Percentiles rank a stretch among this genome's conserved stretches.
These are phyloP conservation scores for Neurospora hispaniola DNA, from an alignment of 495 filamentous ascomycete genomes.

Conservation along the genomic window DNA sequence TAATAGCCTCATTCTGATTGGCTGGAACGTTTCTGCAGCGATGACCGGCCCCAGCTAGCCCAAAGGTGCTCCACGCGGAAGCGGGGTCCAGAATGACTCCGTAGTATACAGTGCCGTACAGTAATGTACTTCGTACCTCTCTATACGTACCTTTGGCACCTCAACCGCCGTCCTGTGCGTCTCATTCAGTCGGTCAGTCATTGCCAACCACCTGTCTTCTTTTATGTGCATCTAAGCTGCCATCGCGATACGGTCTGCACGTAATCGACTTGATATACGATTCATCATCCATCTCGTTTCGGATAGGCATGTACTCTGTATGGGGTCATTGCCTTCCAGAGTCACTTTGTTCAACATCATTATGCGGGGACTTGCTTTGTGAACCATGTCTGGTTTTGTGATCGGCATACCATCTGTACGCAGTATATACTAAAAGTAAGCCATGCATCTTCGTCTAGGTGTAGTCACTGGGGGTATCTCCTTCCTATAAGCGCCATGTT, in stretches of 20 bases:
- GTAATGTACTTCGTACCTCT: not conserved
- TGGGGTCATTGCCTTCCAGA: not conserved
- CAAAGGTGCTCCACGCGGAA: not conserved
- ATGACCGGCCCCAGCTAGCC: not conserved
- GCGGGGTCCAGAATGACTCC: not conserved
- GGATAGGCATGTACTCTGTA: not conserved
- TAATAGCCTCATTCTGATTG: not conserved
- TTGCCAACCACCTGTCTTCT: not conserved
- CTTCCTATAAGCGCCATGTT: not conserved
- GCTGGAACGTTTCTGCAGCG: not conserved
- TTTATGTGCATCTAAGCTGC: not conserved
- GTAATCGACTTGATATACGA: not conserved
- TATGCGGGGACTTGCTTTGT: not conserved
- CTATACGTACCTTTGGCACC: not conserved
- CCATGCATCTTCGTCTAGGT: not conserved
- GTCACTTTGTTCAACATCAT: not conserved
- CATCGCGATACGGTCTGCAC: not conserved
- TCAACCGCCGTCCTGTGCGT: not conserved
- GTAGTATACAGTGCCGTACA: not conserved
- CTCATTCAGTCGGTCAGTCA: not conserved
- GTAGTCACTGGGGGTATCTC: not conserved
- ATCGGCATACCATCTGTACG: not conserved
- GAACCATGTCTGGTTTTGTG: not conserved
- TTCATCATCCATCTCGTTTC: not conserved
- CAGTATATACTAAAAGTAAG: not conserved